Conservation (phyloP, 371 early-diverging fungal species). For the Batkoa obscura region DNA sequence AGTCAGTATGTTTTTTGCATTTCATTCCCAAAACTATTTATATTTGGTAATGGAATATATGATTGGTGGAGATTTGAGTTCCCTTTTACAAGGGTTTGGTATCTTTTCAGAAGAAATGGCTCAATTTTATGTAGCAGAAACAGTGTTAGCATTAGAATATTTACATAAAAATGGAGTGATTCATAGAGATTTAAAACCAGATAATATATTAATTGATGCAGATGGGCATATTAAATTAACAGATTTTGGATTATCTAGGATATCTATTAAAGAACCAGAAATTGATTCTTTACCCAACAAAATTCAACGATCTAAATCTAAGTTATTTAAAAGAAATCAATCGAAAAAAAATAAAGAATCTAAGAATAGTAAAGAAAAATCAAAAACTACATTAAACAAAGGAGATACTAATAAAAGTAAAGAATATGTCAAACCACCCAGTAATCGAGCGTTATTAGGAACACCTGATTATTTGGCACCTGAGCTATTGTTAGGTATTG, state of each 20-base stretch:
- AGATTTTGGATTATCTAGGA: constrained; percentile 71
- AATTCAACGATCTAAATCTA: neutral
- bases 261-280: constrained; percentile 31
- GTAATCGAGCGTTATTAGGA: constrained; percentile 25
- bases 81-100: constrained; percentile 71
- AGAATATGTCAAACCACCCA: neutral
- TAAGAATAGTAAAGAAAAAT: neutral
- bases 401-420: neutral
- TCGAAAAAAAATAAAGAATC: constrained; percentile 6
- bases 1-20: constrained; percentile 78
- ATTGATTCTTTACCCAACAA: neutral
- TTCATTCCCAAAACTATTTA: constrained; percentile 78
- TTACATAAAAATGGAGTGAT: constrained; percentile 66
- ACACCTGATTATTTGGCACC: constrained; percentile 97
- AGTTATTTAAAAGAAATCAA: constrained; percentile 44
- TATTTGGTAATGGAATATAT: constrained; percentile 92
- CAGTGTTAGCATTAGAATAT: constrained; percentile 80
- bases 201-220: constrained; percentile 52
- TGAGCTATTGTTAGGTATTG: constrained; percentile 72
- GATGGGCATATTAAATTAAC: constrained; percentile 73
- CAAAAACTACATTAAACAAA: neutral
- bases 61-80: constrained; percentile 91
- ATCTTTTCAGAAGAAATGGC: constrained; percentile 79
- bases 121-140: constrained; percentile 82
- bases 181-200: constrained; percentile 76